phyloP scores from a whole-genome alignment of 306 rosid species.

The Lathyrus tuberosus region DNA sequence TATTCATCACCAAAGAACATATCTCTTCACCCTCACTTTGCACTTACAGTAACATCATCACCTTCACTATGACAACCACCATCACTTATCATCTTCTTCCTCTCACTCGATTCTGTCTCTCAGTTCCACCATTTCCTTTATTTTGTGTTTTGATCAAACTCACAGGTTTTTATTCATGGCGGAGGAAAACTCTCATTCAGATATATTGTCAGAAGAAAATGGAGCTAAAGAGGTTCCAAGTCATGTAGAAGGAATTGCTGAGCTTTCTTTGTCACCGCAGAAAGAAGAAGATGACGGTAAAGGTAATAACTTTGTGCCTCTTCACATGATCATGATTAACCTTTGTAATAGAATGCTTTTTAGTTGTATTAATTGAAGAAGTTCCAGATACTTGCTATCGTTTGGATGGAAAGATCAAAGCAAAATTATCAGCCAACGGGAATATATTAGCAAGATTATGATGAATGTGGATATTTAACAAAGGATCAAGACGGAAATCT shows the following conservation, averaged over 20 bases:
- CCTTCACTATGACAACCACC: no score
- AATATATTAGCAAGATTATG: conserved; percentile 87
- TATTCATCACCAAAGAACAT: no score
- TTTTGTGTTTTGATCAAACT: conserved; percentile 3
- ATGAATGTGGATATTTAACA: conserved; percentile 82
- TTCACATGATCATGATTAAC: conserved; percentile 54
- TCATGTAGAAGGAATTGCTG: conserved; percentile 41
- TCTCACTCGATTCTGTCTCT: no score
- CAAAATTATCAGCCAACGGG: conserved; percentile 51
- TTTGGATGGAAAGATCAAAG: conserved; percentile 42
- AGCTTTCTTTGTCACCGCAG: conserved; percentile 48
- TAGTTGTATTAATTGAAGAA: conserved; percentile 40
- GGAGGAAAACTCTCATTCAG: conserved; percentile 48
- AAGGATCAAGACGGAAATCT: conserved; percentile 91
- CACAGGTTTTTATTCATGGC: conserved; percentile 52
- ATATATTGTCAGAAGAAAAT: conserved; percentile 45
- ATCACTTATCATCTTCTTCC: no score
- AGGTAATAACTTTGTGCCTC: conserved; percentile 91
- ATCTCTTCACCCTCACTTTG: no score
- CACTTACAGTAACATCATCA: no score
- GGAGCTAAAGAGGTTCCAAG: conserved; percentile 52
- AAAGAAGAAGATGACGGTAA: conserved; percentile 59
- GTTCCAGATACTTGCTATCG: conserved; percentile 43
- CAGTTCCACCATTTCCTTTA: no score
- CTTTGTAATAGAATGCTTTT: conserved; percentile 49